Evolutionary conservation across 306 rosid genomes (phyloP), one percentile per base, ranked within the genome.

Genomic region (Prunus dulcis): DNA sequence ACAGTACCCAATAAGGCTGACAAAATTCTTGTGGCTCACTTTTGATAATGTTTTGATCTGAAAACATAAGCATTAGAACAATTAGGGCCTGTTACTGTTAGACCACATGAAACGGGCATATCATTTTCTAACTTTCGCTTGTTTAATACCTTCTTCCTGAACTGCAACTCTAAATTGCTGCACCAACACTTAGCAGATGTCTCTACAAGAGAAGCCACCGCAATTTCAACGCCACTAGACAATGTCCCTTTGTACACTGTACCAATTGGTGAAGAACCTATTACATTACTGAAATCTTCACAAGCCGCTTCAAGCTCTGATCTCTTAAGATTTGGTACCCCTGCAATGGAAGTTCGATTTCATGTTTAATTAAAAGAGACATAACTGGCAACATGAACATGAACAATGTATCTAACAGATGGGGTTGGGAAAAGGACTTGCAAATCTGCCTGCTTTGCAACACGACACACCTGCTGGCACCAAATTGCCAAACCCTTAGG

Each of bases 211-310:
- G 89, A 82, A 34, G 91, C 92, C 38, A 95, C 97, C 7, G 97
- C 96, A 79, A 95, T 95, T 87, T 95, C 99, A 0, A 95, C 97
- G 69, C 99, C 99, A 46, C 82, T 92, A 50, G 99, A 95, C 79
- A 95, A 84, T 66, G 99, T 95, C 84, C 99, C 99, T 87, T 95
- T 95, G 85, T 89, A 92, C 78, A 90, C 84, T 50, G 92, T 88
- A 41, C 97, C 97, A 45, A 88, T 78, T n/a, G 96, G 82, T 71
- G 93, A 89, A 78, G 88, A 79, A 57, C 93, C 93, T 61, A 95
- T 83, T 18, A 95, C 96, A 72, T 95, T 95, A 80, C 99, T 95
- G 79, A 95, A 95, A 90, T 92, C 99, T 83, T 95, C 99, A 71
- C 99, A 95, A 38, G 99, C 97, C 75, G 85, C 87, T 86, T 80